Base-by-base conservation (phyloP, 2,329 filamentous ascomycete genomes). In the Ophiosphaerella korrae region DNA sequence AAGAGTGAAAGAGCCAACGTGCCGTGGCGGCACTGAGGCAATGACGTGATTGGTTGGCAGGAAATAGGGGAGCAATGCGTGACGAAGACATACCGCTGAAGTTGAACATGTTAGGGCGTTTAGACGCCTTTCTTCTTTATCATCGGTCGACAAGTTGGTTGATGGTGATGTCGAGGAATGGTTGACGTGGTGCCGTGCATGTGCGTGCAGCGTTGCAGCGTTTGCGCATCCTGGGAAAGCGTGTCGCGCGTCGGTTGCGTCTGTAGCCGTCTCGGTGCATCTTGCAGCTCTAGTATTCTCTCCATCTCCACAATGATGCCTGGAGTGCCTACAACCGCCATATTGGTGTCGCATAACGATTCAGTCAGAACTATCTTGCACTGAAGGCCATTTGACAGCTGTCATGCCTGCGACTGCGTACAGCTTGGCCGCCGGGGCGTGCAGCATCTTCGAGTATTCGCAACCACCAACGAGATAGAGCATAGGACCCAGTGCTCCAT, bases 1-100 rank as follows among this genome's bases (percentile, higher is more conserved):
- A 18, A 36, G 7, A n/a, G 7, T 7, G 16, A 36, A 36, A 36
- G 16, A 9, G 16, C n/a, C 14, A 41, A 41, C 7, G 36, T 32
- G 44, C 38, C 13, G 24, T 42, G 21, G 13, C 26, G 24, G 45
- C 14, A 39, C 18, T 29, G 29, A 33, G 33, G 34, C 26, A 42
- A 52, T 39, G 48, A 42, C 39, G 45, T 47, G 44, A 36, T 21
- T 5, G 11, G 14, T 14, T 16, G 51, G 38, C 40, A 43, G 41
- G 41, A 31, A 21, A 21, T 35, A 36, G 38, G 42, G 43, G 40
- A n/a, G 42, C 26, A 33, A 42, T 18, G 42, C 16, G 32, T 32
- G 31, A 14, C 38, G 32, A 29, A 42, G 44, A 72, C 71, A 57
- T 64, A 74, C 71, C 67, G 58, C 67, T 71, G 53, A 73, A 71